Conservation (phyloP, 768 basidiomycete species). For the Amanita rubescens region DNA sequence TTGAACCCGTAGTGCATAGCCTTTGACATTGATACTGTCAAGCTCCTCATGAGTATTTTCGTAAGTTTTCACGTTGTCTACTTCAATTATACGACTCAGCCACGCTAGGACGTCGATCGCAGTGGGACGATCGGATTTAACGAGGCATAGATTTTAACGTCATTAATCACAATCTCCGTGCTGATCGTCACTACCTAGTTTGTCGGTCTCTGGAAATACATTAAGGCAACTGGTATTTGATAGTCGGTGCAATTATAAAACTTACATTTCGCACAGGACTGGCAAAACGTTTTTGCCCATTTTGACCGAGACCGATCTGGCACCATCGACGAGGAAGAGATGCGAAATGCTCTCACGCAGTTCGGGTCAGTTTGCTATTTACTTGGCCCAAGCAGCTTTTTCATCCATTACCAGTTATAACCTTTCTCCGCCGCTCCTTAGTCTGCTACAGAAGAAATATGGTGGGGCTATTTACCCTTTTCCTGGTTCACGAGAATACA, state of each 20-base stretch:
- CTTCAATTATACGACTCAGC: not conserved
- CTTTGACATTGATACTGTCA: conserved; percentile 83
- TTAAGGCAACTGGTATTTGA: conserved; percentile 38
- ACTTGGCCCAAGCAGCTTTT: not conserved
- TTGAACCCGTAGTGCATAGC: conserved; percentile 34
- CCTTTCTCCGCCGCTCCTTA: conserved; percentile 57
- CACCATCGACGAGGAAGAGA: conserved; percentile 64
- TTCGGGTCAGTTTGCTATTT: conserved; percentile 47
- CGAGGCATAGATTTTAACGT: conserved; percentile 36
- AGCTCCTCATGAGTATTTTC: conserved; percentile 77
- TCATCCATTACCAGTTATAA: conserved; percentile 39
- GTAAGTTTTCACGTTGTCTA: conserved; percentile 30
- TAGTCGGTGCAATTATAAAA: not conserved
- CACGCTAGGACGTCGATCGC: conserved; percentile 53
- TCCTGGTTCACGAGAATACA: no score
- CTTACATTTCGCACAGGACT: conserved; percentile 38
- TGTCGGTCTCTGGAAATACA: conserved; percentile 73
- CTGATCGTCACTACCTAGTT: conserved; percentile 37
- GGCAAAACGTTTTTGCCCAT: conserved; percentile 79
- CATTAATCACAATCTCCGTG: conserved; percentile 3
- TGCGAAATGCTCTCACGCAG: conserved; percentile 59
- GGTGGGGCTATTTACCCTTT: conserved; percentile 33
- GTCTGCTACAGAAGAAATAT: conserved; percentile 72
- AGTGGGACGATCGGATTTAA: conserved; percentile 76
- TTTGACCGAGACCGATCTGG: conserved; percentile 84